Evolutionary conservation across 1,284 basidiomycete genomes (phyloP), one percentile per base, ranked within the genome.

Genomic region (Rhodotorula glutinis): DNA sequence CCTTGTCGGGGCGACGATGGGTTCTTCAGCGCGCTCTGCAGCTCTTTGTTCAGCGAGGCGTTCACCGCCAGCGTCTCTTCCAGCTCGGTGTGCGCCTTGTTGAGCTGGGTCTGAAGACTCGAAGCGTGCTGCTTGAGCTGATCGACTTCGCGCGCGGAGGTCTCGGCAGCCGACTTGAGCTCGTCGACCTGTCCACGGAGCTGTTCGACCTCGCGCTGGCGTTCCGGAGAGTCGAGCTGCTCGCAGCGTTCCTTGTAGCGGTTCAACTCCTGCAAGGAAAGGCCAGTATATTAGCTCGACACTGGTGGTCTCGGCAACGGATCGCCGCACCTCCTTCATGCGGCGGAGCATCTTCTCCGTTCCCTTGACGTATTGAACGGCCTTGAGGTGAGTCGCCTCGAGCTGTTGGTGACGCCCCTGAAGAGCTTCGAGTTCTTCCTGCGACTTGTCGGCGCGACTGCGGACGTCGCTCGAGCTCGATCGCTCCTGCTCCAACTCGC

Each of bases 281-380:
- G 27, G 17, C 21, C 2, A 9, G 16, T 7, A n/a, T n/a, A 16
- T 43, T 21, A 17, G 10, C 44, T 5, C 3, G 33, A 5, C 38
- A 25, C 19, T 19, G 1, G 4, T 13, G 29, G 23, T 4, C 4
- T 4, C 79, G 43, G 44, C 49, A 23, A 25, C 3, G 76, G 78
- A 78, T 77, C n/a, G n/a, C n/a, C n/a, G n/a, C 77, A 79, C 71
- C 63, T 81, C 82, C 79, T 94, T 93, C 89, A 98, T 94, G 74
- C 91, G 87, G 73, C 93, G 88, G 82, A 98, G 90, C 88, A 98
- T 95, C 82, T 97, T 98, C 80, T 99, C 96, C 1, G 94, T 98
- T 61, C 93, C 92, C 84, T 77, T 77, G 49, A 78, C 76, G 55
- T 78, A 78, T 65, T 76, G 75, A 3, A 78, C 75, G 3, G 77